phyloP scores from a whole-genome alignment of 306 rosid species.

The Dicorynia guianensis region DNA sequence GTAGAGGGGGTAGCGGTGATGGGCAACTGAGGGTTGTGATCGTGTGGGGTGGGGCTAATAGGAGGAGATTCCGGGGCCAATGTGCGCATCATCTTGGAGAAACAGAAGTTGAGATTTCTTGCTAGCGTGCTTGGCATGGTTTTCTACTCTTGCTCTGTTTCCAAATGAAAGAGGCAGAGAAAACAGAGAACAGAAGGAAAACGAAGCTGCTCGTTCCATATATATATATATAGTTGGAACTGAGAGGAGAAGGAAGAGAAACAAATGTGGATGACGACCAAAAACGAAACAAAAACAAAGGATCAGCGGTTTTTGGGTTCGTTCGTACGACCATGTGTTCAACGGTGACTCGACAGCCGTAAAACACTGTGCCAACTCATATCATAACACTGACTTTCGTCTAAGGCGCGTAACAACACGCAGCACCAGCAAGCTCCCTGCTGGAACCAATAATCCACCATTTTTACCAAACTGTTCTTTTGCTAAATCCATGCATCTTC shows the following conservation, averaged over 20 bases:
- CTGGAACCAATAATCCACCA: background rate
- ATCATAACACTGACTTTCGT: background rate
- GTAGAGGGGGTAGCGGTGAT: constrained; percentile 20
- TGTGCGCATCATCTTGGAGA: constrained; percentile 60
- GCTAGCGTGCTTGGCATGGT: constrained; percentile 61
- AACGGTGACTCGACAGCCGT: no score
- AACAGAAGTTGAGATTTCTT: constrained; percentile 66
- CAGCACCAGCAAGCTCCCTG: background rate
- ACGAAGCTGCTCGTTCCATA: constrained; percentile 11
- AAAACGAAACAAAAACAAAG: no score
- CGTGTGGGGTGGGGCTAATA: constrained; percentile 23
- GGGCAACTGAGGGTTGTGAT: constrained; percentile 40
- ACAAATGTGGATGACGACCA: no score
- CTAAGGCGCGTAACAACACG: constrained; percentile 9
- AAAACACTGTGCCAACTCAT: no score
- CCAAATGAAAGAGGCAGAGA: background rate
- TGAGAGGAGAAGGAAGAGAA: background rate
- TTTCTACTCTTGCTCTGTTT: background rate
- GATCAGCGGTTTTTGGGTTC: no score
- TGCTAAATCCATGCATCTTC: background rate
- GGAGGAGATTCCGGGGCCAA: constrained; percentile 46
- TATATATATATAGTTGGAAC: background rate
- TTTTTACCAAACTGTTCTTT: background rate
- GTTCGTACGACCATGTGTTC: no score
- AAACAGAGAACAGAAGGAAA: background rate